A percentile compares a stretch with the other conserved stretches of the same genome.
These are phyloP conservation scores for Achaetomiella virescens DNA, from an alignment of 495 filamentous ascomycete species.

Conservation along the genomic window DNA sequence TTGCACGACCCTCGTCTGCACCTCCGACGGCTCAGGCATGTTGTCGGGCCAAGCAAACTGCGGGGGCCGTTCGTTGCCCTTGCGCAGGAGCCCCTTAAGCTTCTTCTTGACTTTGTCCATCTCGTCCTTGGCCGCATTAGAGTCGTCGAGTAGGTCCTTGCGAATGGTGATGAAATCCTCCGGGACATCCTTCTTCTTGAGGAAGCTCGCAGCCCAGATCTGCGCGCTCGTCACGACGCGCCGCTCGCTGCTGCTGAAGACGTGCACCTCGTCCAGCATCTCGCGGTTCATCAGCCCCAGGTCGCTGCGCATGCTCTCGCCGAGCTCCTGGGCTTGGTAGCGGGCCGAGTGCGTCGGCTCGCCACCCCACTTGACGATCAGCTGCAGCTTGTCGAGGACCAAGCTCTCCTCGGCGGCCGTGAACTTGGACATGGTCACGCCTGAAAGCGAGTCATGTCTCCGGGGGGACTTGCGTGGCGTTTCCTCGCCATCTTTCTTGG, in stretches of 20 bases:
- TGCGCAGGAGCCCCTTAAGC: conserved; percentile 80
- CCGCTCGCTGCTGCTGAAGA: conserved; percentile 92
- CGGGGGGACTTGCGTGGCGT: conserved; percentile 40
- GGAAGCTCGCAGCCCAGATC: conserved; percentile 90
- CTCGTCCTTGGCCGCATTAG: conserved; percentile 98
- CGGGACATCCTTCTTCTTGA: conserved; percentile 77
- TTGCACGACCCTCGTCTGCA: conserved; percentile 84
- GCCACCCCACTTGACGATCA: conserved; percentile 98
- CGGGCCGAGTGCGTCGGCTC: conserved; percentile 96
- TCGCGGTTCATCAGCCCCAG: conserved; percentile 89
- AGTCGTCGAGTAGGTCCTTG: conserved; percentile 94
- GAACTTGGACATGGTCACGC: conserved; percentile 79
- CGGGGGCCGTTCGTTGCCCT: conserved; percentile 79
- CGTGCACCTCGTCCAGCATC: conserved; percentile 78
- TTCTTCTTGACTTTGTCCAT: conserved; percentile 99
- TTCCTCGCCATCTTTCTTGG: conserved; percentile 9
- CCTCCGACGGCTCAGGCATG: conserved; percentile 85
- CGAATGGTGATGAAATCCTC: conserved; percentile 79
- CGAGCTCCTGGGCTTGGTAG: conserved; percentile 91
- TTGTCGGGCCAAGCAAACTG: conserved; percentile 98
- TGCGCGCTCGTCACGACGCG: conserved; percentile 93
- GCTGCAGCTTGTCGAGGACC: conserved; percentile 87
- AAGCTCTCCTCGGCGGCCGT: conserved; percentile 85
- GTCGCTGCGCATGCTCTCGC: conserved; percentile 92
- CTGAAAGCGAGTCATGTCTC: conserved; percentile 76